Evolutionary conservation across 768 basidiomycete species (phyloP).

Genomic region (Coprinopsis cinerea): DNA sequence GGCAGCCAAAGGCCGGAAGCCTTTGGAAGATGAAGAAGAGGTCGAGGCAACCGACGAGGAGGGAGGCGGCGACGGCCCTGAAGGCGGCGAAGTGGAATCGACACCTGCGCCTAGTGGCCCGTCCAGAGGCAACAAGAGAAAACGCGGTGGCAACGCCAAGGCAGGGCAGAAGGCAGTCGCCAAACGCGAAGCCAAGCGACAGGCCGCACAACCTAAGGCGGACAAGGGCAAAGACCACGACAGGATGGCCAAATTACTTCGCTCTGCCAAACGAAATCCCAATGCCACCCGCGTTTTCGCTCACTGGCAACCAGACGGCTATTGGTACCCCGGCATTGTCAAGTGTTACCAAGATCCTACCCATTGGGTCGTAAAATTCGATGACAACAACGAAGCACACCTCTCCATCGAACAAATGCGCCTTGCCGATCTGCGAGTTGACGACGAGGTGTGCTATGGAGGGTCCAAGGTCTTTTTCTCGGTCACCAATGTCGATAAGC

Average conservation of each 20-base stretch:
- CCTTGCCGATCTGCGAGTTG: slow-evolving; percentile 38
- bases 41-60: not conserved
- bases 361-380: slow-evolving; percentile 54
- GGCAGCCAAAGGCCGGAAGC: not conserved
- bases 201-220: slow-evolving; percentile 15
- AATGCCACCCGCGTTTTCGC: slow-evolving; percentile 61
- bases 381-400: slow-evolving; percentile 47
- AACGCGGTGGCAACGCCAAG: slow-evolving; percentile 1
- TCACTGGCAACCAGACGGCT: slow-evolving; percentile 53
- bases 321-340: slow-evolving; percentile 58
- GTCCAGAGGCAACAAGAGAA: not conserved
- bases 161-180: slow-evolving; percentile 14
- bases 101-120: not conserved
- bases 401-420: slow-evolving; percentile 53
- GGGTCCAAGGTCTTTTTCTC: not conserved
- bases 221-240: slow-evolving; percentile 24
- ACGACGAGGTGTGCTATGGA: slow-evolving; percentile 43
- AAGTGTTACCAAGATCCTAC: slow-evolving; percentile 25
- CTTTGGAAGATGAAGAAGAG: slow-evolving; percentile 10
- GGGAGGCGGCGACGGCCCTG: not conserved
- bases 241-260: slow-evolving; percentile 34
- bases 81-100: not conserved
- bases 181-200: slow-evolving; percentile 14
- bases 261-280: slow-evolving; percentile 23
- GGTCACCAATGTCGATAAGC: slow-evolving; percentile 6